Evolutionary conservation across 805 yeast species (phyloP).

Genomic region (Monosporozyma yasuniensis): DNA sequence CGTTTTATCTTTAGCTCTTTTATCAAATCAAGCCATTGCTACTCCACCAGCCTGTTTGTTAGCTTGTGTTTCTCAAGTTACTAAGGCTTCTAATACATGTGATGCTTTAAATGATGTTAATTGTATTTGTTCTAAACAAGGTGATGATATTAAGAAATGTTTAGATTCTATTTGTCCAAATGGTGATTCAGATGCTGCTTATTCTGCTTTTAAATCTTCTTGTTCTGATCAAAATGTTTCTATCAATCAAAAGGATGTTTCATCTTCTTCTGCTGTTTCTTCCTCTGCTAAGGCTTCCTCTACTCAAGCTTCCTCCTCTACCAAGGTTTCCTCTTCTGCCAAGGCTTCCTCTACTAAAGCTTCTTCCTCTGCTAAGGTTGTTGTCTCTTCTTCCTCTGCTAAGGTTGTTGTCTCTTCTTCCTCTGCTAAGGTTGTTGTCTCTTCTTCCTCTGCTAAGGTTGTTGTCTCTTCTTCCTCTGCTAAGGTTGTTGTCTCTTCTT

Average conservation of each 20-base stretch:
- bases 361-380: slow-evolving; percentile 13
- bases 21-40: slow-evolving; percentile 38
- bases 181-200: slow-evolving; percentile 50
- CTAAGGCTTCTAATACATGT: slow-evolving; percentile 45
- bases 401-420: slow-evolving; percentile 26
- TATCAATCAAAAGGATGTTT: slow-evolving; percentile 23
- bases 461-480: slow-evolving; percentile 26
- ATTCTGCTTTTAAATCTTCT: slow-evolving; percentile 43
- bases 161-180: slow-evolving; percentile 61
- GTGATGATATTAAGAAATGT: slow-evolving; percentile 49
- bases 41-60: slow-evolving; percentile 88
- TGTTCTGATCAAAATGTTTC: slow-evolving; percentile 42
- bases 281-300: slow-evolving; percentile 23
- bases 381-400: slow-evolving; percentile 10
- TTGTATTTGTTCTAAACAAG: slow-evolving; percentile 60
- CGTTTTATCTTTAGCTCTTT: slow-evolving; percentile 20
- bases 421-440: slow-evolving; percentile 28
- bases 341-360: slow-evolving; percentile 14
- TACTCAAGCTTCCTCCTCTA: slow-evolving; percentile 18
- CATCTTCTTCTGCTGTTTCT: slow-evolving; percentile 30
- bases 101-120: slow-evolving; percentile 49
- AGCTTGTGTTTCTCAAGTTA: slow-evolving; percentile 76
- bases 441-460: slow-evolving; percentile 29
- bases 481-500: slow-evolving; percentile 13
- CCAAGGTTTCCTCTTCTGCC: slow-evolving; percentile 15